Evolutionary conservation across 2,329 filamentous ascomycete genomes (phyloP).

Genomic region (Exophiala phaeomuriformis): DNA sequence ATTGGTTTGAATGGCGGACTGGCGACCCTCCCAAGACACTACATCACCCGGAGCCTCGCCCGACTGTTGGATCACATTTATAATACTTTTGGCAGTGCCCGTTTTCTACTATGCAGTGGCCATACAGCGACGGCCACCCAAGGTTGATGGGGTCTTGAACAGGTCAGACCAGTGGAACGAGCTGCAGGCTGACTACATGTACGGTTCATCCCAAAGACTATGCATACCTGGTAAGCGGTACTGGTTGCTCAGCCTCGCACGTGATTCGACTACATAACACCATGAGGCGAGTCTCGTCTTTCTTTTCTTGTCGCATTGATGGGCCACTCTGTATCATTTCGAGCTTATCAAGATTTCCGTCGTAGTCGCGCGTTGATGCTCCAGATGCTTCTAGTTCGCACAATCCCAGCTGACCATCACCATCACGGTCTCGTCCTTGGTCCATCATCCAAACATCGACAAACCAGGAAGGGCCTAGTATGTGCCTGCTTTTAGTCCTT

Average conservation of each 20-base stretch:
- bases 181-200: neutral
- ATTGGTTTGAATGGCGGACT: neutral
- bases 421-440: neutral
- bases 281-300: neutral
- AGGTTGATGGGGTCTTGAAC: neutral
- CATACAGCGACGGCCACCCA: too few species aligned
- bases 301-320: neutral
- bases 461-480: conserved; percentile 10
- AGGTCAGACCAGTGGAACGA: neutral
- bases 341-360: neutral
- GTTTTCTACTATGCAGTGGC: too few species aligned
- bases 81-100: too few species aligned
- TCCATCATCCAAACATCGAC: neutral
- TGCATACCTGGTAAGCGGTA: neutral
- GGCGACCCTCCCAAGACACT: too few species aligned
- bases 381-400: neutral
- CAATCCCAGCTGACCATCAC: neutral
- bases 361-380: neutral
- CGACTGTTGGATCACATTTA: too few species aligned
- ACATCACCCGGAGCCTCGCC: too few species aligned
- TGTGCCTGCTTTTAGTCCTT: conserved; percentile 72
- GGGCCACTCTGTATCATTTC: neutral
- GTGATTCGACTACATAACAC: neutral
- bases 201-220: neutral
- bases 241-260: neutral